Evolutionary conservation across 192 early-diverging fungal genomes (phyloP), one percentile per base, ranked within the genome.

Genomic region (Mortierella hygrophila): DNA sequence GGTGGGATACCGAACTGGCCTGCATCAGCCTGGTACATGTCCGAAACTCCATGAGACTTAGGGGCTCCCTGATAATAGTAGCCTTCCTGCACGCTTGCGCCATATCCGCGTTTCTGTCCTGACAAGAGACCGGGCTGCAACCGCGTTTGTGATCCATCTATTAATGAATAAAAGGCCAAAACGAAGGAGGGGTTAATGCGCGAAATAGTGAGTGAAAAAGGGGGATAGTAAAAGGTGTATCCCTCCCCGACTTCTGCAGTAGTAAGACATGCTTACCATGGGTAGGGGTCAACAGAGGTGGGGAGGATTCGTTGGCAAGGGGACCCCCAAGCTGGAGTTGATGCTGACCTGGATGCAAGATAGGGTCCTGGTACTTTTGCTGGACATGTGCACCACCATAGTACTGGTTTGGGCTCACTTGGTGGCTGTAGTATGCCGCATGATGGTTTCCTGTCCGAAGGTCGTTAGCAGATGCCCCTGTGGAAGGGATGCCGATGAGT

Each of bases 271-370:
- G 76, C 78, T 68, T 81, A 76, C 84, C 84, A 73, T 81, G 84
- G 9, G 42, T 68, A 10, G 79, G 69, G 41, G 77, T 68, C 6
- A 75, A 75, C n/a, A 81, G 35, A 68, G 78, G 69, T 18, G 83
- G 78, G 23, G 84, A 79, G 18, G 84, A 86, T 47, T 86, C 84
- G 37, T 75, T 86, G 11, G 84, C 75, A 52, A 81, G 71, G 7
- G 75, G 65, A 1, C 84, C 84, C 6, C 79, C 84, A n/a, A 86
- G 70, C 54, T 86, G 84, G 32, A 86, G 70, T 65, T 86, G 84
- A 60, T 86, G 84, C 47, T 80, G 84, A 52, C 72, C 63, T 21
- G 78, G 84, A 49, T 86, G 84, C 41, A 86, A 38, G 15, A 85
- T 80, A 1, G 83, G 41, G 18, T 85, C 83, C 47, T 71, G 83